Conservation (phyloP, 2,329 filamentous ascomycete genomes). For the Diaporthe vaccinii region DNA sequence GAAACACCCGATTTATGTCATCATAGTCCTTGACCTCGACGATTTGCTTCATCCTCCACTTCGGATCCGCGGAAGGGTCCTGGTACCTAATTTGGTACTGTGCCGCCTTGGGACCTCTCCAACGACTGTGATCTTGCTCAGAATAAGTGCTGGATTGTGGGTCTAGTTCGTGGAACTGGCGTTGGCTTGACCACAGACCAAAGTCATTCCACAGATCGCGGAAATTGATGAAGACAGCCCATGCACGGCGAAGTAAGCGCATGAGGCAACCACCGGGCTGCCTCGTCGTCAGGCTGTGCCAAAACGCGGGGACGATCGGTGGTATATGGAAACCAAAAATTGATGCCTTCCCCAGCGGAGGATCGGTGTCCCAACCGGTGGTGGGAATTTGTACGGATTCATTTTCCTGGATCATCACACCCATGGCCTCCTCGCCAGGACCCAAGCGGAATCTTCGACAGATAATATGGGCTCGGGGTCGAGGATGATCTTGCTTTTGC, state of each 20-base stretch:
- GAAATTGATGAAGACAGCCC: not conserved
- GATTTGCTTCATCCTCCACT: constrained; percentile 2
- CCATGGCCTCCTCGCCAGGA: not conserved
- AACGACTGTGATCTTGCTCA: not conserved
- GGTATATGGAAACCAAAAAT: not conserved
- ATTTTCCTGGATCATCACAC: not conserved
- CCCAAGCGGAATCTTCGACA: not conserved
- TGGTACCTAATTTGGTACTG: not conserved
- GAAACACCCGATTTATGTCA: not conserved
- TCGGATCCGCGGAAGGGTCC: not conserved
- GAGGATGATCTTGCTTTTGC: not conserved
- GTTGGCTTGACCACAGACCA: not conserved
- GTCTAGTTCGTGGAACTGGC: not conserved
- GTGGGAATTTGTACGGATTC: not conserved
- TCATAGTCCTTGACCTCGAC: not conserved
- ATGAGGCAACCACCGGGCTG: not conserved
- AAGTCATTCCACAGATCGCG: not conserved
- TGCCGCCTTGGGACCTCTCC: not conserved
- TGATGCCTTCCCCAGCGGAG: not conserved
- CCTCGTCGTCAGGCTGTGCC: not conserved
- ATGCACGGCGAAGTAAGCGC: not conserved
- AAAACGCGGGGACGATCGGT: not conserved
- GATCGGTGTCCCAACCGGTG: not conserved
- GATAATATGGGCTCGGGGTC: not conserved
- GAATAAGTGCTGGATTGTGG: not conserved